Evolutionary conservation across 106 monocot species (phyloP), one percentile per base, ranked within the genome.

Genomic region (Ottelia alismoides): DNA sequence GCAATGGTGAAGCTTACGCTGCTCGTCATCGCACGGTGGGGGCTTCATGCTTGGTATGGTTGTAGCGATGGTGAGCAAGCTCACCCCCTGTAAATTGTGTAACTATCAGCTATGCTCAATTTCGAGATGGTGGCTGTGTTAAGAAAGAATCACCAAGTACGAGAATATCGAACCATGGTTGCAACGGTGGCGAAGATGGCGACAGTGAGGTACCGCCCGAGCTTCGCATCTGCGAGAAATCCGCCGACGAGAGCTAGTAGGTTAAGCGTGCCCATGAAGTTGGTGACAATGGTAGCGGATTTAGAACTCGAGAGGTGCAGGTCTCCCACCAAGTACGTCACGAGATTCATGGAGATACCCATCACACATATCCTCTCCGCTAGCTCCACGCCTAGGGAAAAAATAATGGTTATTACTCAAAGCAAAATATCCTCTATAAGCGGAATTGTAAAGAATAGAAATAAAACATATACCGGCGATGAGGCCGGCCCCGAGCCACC

Each of bases 231-330:
- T 9, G 85, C 92, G 4, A 82, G 55, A 45, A 92, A 92, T 24
- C 79, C 92, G 2, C 64, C 78, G 2, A 82, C 20, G 12, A 92
- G 70, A 0, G 85, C 78, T 16, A 86, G 85, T 0, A 92, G 62
- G 54, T 92, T 72, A 40, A 86, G 78, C 1, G 81, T 79, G 53
- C 92, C 92, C 81, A 92, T 71, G 63, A 92, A 81, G 57, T 92
- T 79, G 60, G 92, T 92, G 48, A 92, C 92, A 24, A 79, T 69
- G 62, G 70, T 86, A 10, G 92, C 92, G 0, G 92, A 82, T 18
- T 24, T 53, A 0, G 92, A 66, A 20, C 53, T 71, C 22, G 92
- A 64, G 21, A 92, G 76, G 51, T 92, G 85, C 18, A 92, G 44
- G 11, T 78, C 63, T 35, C 81, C 82, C 0, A 78, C 85, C 29